Base-by-base conservation (phyloP, 441 rosid species). In the Bruguiera hainesii region DNA sequence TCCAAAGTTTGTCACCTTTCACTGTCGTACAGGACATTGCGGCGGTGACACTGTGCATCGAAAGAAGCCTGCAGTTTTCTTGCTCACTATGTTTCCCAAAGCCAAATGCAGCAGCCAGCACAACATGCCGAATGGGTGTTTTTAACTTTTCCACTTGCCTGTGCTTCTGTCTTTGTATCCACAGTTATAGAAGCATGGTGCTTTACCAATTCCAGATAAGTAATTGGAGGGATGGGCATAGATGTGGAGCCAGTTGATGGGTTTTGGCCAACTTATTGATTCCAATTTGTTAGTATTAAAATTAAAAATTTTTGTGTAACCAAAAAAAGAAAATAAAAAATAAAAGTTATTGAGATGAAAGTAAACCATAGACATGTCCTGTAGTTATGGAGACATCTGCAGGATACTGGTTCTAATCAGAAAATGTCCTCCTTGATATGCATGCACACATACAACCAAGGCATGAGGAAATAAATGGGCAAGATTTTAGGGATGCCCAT, bases 201-300 rank as follows among this genome's bases (percentile, higher is more conserved):
- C 8, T 21, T 50, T 35, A 28, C 35, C 46, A 16, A 39, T 60
- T 48, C 50, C 63, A 49, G 30, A 68, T 6, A 35, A 63, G 58
- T 57, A 21, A 51, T 50, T 21, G 48, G 62, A 51, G 72, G 61
- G 63, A 77, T 75, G 81, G 83, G 79, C 76, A 52, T 31, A n/a
- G 53, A 59, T 64, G 62, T 39, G 60, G 50, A 67, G 64, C 71
- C 65, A 28, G 74, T 67, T 37, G 19, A 76, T 76, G 80, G 79
- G 68, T n/a, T 33, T 49, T 57, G 39, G 26, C 48, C 21, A 52
- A 25, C 11, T 35, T 8, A 7, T 35, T 35, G 39, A 33, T 33
- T 7, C 5, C 37, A 6, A 33, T 35, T 3, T 35, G 2, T 6
- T 33, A 6, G 39, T 1, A 7, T 33, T 33, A 6, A 6, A 33